Percentiles rank a stretch among this genome's conserved stretches.
Conservation (phyloP, 2,329 filamentous ascomycete species). For the Bipolaris gigantea region DNA sequence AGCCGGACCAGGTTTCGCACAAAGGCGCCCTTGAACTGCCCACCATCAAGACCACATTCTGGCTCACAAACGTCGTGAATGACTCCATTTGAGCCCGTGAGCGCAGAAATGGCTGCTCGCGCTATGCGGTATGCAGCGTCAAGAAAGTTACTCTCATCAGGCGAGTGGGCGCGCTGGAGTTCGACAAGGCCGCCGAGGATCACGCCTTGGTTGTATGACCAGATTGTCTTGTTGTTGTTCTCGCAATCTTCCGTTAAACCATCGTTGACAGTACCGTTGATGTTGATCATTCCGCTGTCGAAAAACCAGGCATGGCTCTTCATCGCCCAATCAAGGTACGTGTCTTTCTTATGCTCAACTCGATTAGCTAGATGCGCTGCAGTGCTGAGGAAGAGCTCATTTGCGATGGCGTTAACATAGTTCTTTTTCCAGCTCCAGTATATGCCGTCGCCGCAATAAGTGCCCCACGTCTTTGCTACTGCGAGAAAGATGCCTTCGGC, state of each 20-base stretch:
- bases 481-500: constrained; percentile 55
- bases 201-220: constrained; percentile 65
- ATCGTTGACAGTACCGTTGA: constrained; percentile 56
- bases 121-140: constrained; percentile 44
- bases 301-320: constrained; percentile 57
- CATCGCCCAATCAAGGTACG: constrained; percentile 53
- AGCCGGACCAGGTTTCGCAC: constrained; percentile 65
- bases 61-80: constrained; percentile 48
- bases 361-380: constrained; percentile 61
- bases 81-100: constrained; percentile 45
- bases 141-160: constrained; percentile 38
- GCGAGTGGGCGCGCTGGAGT: constrained; percentile 47
- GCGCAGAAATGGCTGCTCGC: constrained; percentile 40
- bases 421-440: constrained; percentile 52
- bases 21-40: constrained; percentile 75
- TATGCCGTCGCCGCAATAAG: constrained; percentile 52
- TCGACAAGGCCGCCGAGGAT: constrained; percentile 62
- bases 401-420: constrained; percentile 59
- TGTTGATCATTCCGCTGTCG: constrained; percentile 52
- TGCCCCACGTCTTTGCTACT: constrained; percentile 45
- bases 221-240: constrained; percentile 53
- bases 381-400: constrained; percentile 59
- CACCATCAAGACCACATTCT: constrained; percentile 48
- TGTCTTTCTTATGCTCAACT: constrained; percentile 28
- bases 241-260: constrained; percentile 55